Percentiles rank a stretch among this genome's conserved stretches.
Conservation (phyloP, 208 protist genomes). For the Trypanosoma lewisi region DNA sequence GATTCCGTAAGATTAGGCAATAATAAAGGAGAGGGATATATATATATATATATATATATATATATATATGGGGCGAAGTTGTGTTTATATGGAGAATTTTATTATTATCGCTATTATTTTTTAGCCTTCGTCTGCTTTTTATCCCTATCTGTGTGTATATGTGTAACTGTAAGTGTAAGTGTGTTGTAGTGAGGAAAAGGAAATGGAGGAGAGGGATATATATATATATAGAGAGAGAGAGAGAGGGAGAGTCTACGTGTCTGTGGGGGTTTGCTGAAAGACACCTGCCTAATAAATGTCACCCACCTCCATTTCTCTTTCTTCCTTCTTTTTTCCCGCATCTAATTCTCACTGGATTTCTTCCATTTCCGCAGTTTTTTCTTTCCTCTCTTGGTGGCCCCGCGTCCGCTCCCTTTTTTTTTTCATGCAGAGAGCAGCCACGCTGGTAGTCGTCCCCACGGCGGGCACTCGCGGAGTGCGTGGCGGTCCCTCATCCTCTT, state of each 20-base stretch:
- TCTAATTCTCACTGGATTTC: no score
- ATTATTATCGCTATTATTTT: constrained; percentile 13
- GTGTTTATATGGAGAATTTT: background rate
- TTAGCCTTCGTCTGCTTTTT: constrained; percentile 20
- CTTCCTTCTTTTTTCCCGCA: background rate
- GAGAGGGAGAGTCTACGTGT: no score
- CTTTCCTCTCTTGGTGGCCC: background rate
- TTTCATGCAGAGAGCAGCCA: background rate
- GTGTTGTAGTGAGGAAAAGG: no score
- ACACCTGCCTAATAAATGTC: no score
- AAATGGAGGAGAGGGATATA: no score
- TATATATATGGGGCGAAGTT: constrained; percentile 6
- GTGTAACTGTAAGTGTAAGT: background rate
- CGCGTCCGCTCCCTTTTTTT: no score
- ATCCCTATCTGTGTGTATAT: background rate
- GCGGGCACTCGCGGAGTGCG: background rate
- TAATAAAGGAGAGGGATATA: constrained; percentile 18
- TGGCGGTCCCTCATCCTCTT: no score
- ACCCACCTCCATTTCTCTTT: background rate
- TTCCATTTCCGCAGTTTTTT: background rate
- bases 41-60: constrained; percentile 18
- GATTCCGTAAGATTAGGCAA: constrained; percentile 50
- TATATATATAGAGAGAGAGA: no score
- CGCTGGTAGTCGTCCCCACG: background rate
- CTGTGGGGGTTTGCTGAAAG: no score